Percentiles rank a stretch among this genome's conserved stretches.
phyloP scores from a whole-genome alignment of 371 early-diverging fungal genomes.

The Lichtheimia corymbifera region DNA sequence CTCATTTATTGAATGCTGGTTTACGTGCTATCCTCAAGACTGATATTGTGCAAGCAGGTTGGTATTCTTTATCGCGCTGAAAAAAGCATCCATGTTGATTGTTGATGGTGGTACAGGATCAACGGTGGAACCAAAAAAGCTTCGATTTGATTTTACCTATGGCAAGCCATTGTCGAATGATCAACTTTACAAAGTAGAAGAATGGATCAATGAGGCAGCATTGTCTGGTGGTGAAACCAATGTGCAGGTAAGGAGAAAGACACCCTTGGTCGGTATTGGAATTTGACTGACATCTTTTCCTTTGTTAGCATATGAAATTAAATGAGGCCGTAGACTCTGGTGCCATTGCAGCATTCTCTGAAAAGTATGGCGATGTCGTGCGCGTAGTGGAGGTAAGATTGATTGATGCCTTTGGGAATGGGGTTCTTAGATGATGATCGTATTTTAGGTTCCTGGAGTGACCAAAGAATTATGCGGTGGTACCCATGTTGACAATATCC shows the following conservation, averaged over 20 bases:
- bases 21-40: constrained; percentile 59
- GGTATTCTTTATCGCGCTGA: neutral
- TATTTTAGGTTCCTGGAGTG: constrained; percentile 46
- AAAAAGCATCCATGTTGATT: neutral
- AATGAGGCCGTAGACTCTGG: constrained; percentile 64
- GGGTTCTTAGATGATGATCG: neutral
- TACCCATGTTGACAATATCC: constrained; percentile 68
- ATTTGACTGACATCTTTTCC: neutral
- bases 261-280: neutral
- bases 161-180: constrained; percentile 55
- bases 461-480: constrained; percentile 79
- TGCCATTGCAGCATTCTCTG: constrained; percentile 69
- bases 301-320: constrained; percentile 51
- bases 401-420: constrained; percentile 14
- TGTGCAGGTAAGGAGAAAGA: constrained; percentile 29
- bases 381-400: constrained; percentile 52
- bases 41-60: constrained; percentile 72
- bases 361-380: constrained; percentile 69
- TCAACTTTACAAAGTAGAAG: constrained; percentile 57
- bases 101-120: constrained; percentile 42
- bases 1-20: constrained; percentile 75
- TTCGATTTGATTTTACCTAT: constrained; percentile 79
- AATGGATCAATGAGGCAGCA: constrained; percentile 62
- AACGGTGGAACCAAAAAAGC: constrained; percentile 59
- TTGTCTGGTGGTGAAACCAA: constrained; percentile 41